phyloP scores from a whole-genome alignment of 192 early-diverging fungal genomes.

The Linnemannia elongata region DNA sequence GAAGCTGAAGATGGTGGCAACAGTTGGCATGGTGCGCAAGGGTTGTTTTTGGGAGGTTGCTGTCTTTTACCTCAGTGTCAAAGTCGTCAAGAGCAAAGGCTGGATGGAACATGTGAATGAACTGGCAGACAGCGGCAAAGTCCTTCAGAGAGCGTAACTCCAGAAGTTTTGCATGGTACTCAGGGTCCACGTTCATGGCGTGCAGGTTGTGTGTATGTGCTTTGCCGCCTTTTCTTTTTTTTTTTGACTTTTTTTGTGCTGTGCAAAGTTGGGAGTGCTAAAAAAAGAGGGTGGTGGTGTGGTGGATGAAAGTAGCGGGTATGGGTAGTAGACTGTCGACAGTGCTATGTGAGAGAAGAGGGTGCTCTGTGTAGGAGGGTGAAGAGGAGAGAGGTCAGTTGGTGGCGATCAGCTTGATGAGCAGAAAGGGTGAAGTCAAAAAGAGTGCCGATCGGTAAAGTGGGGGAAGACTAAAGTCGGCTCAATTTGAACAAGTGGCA shows the following conservation, averaged over 20 bases:
- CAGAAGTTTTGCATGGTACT: conserved; percentile 37
- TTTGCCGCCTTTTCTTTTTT: background rate
- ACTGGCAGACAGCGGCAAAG: conserved; percentile 80
- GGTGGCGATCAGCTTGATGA: conserved; percentile 2
- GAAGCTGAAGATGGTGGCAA: conserved; percentile 69
- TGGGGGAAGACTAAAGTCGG: background rate
- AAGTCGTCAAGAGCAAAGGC: conserved; percentile 61
- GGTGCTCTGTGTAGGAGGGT: background rate
- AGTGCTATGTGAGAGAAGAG: background rate
- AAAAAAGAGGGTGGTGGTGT: background rate
- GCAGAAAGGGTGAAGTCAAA: background rate
- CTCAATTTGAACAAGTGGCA: background rate
- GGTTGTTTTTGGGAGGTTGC: background rate
- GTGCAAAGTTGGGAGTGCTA: background rate
- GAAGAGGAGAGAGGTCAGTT: background rate
- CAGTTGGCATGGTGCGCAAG: conserved; percentile 16
- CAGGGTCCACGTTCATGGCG: conserved; percentile 46
- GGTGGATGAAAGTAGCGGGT: background rate
- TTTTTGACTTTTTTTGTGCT: background rate
- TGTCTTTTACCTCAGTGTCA: conserved; percentile 41
- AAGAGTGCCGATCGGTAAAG: too few relatives aligned
- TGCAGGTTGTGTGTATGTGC: background rate
- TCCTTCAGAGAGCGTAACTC: conserved; percentile 60
- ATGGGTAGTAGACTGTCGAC: background rate
- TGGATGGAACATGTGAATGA: conserved; percentile 73